Evolutionary conservation across 1,284 basidiomycete species (phyloP), one percentile per base, ranked within the genome.

Genomic region (Pseudozyma flocculosa): DNA sequence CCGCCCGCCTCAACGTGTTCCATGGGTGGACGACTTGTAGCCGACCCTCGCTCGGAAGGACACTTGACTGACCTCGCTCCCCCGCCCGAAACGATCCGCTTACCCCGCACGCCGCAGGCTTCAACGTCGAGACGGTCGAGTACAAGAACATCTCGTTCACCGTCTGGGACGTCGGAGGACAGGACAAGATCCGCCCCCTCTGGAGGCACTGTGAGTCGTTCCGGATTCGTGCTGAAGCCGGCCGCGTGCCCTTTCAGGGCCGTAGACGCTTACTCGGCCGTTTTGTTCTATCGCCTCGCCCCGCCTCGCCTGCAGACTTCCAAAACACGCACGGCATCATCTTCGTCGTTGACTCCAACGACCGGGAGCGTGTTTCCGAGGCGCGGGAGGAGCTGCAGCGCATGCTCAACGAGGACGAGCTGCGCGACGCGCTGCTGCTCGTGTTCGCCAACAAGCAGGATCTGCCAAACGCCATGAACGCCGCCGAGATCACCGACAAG

Each of bases 71-170:
- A n/a, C n/a, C n/a, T n/a, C n/a, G n/a, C n/a, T n/a, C n/a, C n/a
- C n/a, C n/a, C n/a, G n/a, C n/a, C n/a, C n/a, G n/a, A n/a, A n/a
- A n/a, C n/a, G n/a, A n/a, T n/a, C n/a, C n/a, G n/a, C n/a, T n/a
- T n/a, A n/a, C n/a, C n/a, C n/a, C n/a, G n/a, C n/a, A n/a, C n/a
- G 13, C 26, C 2, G 13, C 55, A 98, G 80, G 80, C 43, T 81
- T 81, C 78, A 81, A 81, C 70, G 94, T 98, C 73, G 94, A 98
- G 82, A 99, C 95, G 13, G 95, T 99, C 66, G 95, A 93, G 66
- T 99, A 98, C 83, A 97, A 97, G 85, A 98, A 99, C 75, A 93
- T 99, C 78, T 95, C 94, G 78, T 99, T 99, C 84, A 98, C 95
- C 74, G 95, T 99, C 22, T 99, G 95, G 95, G 95, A 99, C 80